These are phyloP conservation scores for Lathyrus oleraceus DNA, from an alignment of 306 rosid genomes.

Conservation along the genomic window DNA sequence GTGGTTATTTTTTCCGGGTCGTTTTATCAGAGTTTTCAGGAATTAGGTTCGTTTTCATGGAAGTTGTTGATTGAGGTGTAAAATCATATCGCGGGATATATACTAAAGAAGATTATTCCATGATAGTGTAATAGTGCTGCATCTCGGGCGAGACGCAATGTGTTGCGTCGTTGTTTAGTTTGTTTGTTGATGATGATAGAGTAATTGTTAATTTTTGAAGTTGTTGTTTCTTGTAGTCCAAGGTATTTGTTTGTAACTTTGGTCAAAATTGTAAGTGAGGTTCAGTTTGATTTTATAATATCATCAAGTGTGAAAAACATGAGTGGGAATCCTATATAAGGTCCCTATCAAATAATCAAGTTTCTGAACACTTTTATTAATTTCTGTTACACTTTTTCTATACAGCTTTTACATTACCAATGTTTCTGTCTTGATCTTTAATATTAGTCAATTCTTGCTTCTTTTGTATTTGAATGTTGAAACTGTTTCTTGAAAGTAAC, in stretches of 20 bases:
- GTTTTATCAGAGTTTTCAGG: conserved; percentile 40
- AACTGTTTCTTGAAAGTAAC: conserved; percentile 32
- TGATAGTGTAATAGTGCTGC: conserved; percentile 51
- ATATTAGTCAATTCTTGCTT: conserved; percentile 34
- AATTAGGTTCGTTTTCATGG: conserved; percentile 64
- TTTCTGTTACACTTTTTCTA: conserved; percentile 40
- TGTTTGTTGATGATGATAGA: conserved; percentile 48
- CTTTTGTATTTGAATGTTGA: conserved; percentile 10
- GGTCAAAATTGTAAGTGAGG: conserved; percentile 61
- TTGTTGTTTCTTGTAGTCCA: conserved; percentile 50
- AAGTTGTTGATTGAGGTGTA: conserved; percentile 88
- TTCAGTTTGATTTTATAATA: conserved; percentile 50
- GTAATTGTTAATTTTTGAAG: conserved; percentile 40
- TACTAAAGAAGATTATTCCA: conserved; percentile 68
- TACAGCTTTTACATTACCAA: conserved; percentile 36
- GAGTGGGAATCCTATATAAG: conserved; percentile 56
- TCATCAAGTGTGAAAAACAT: conserved; percentile 65
- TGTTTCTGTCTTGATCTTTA: conserved; percentile 19
- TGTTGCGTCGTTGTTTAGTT: conserved; percentile 40
- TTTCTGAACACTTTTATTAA: conserved; percentile 48
- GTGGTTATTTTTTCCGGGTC: conserved; percentile 51
- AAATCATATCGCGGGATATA: conserved; percentile 79
- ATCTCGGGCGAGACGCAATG: conserved; percentile 41
- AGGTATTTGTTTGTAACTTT: conserved; percentile 60
- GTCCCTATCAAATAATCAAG: conserved; percentile 64